Evolutionary conservation across 371 early-diverging fungal genomes (phyloP).

Genomic region (Actinomortierella wolfii): DNA sequence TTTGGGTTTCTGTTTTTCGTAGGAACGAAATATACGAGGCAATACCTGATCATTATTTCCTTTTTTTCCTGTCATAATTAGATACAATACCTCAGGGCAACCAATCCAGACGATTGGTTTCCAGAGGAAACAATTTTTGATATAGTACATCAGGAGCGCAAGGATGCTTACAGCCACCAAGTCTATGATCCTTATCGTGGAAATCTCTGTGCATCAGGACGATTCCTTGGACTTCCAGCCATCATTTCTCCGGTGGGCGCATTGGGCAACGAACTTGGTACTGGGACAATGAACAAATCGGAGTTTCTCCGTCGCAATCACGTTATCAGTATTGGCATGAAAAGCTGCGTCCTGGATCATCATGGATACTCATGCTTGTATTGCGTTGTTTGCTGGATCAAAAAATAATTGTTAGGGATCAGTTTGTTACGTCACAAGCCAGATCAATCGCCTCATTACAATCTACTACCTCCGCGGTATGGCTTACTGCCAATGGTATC

Average conservation of each 20-base stretch:
- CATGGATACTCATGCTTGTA: background rate
- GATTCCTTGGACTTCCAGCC: constrained; percentile 16
- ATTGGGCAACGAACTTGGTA: constrained; percentile 20
- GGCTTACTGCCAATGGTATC: constrained; percentile 16
- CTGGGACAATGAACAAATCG: no score
- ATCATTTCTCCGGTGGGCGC: constrained; percentile 25
- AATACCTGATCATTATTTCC: no score
- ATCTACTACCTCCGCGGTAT: constrained; percentile 16
- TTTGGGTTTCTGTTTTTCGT: no score
- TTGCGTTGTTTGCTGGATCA: no score
- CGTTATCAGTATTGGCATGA: no score
- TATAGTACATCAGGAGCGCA: constrained; percentile 3
- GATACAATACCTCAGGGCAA: constrained; percentile 13
- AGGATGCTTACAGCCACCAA: constrained; percentile 12
- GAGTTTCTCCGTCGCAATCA: no score
- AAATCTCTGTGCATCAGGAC: constrained; percentile 22
- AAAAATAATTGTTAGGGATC: constrained; percentile 8
- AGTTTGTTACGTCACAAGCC: constrained; percentile 12
- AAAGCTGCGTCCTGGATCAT: no score
- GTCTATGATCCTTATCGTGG: constrained; percentile 32
- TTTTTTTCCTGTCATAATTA: background rate
- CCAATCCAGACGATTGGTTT: constrained; percentile 6
- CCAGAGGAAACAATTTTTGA: constrained; percentile 9
- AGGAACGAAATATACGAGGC: no score
- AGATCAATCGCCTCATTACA: constrained; percentile 17